Evolutionary conservation across 306 rosid species (phyloP).

Genomic region (apple (Malus domestica)): DNA sequence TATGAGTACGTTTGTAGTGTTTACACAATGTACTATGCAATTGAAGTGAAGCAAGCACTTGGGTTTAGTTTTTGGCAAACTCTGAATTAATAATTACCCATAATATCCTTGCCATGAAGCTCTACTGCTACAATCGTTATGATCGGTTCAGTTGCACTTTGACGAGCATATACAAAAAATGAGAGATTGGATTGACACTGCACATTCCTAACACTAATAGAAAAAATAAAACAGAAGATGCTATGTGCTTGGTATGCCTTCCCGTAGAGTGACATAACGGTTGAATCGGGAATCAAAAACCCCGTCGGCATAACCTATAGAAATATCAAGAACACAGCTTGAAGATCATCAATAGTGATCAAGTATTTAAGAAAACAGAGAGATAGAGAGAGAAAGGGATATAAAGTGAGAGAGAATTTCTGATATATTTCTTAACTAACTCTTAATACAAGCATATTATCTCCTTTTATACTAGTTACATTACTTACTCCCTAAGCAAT

Average conservation of each 20-base stretch:
- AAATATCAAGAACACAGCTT: too few relatives aligned
- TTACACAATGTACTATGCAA: background rate
- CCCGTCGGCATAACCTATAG: slow-evolving; percentile 50
- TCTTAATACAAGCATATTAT: too few relatives aligned
- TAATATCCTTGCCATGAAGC: slow-evolving; percentile 43
- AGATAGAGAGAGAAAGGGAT: too few relatives aligned
- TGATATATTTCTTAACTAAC: too few relatives aligned
- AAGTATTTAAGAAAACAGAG: too few relatives aligned
- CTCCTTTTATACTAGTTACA: too few relatives aligned
- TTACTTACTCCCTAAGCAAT: too few relatives aligned
- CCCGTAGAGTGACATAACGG: slow-evolving; percentile 63
- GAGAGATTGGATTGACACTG: background rate
- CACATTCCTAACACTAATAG: background rate
- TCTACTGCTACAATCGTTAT: slow-evolving; percentile 57
- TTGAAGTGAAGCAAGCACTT: background rate
- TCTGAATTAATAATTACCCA: slow-evolving; percentile 34
- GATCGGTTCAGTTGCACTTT: slow-evolving; percentile 48
- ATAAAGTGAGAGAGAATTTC: too few relatives aligned
- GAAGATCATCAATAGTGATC: too few relatives aligned
- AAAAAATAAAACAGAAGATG: background rate
- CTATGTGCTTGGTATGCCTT: slow-evolving; percentile 36
- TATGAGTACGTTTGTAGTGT: background rate
- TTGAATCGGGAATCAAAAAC: slow-evolving; percentile 62
- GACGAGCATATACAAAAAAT: slow-evolving; percentile 49
- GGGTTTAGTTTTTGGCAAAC: background rate